phyloP scores from a whole-genome alignment of 805 yeast species.

The Ogataea populi-albae region DNA sequence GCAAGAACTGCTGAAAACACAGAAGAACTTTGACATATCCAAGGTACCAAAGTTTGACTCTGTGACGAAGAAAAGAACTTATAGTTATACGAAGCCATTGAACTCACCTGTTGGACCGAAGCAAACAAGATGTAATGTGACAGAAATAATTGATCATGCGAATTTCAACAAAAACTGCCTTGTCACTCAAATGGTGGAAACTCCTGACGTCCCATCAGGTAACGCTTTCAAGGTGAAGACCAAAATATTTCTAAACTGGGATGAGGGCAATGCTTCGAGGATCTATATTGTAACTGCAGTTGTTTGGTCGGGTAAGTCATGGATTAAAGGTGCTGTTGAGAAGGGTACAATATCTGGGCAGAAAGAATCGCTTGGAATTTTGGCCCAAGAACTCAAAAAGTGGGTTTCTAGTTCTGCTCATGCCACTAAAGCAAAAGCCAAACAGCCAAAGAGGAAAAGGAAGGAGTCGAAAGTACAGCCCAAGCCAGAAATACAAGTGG shows the following conservation, averaged over 20 bases:
- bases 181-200: slow-evolving; percentile 56
- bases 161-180: slow-evolving; percentile 48
- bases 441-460: slow-evolving; percentile 17
- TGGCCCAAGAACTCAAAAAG: slow-evolving; percentile 46
- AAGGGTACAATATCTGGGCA: slow-evolving; percentile 74
- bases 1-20: slow-evolving; percentile 48
- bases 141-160: slow-evolving; percentile 53
- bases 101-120: slow-evolving; percentile 73
- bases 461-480: slow-evolving; percentile 18
- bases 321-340: slow-evolving; percentile 77
- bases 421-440: slow-evolving; percentile 4
- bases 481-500: slow-evolving; percentile 5
- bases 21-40: slow-evolving; percentile 60
- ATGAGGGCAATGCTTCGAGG: slow-evolving; percentile 49
- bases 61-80: slow-evolving; percentile 41
- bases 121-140: slow-evolving; percentile 63
- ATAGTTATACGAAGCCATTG: slow-evolving; percentile 61
- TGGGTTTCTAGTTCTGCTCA: slow-evolving; percentile 29
- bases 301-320: slow-evolving; percentile 73
- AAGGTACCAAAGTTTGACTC: slow-evolving; percentile 40
- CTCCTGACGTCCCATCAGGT: slow-evolving; percentile 87
- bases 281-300: slow-evolving; percentile 52
- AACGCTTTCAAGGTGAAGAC: slow-evolving; percentile 62
- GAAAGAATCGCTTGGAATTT: slow-evolving; percentile 49
- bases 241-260: slow-evolving; percentile 61